phyloP scores from a whole-genome alignment of 2,329 filamentous ascomycete genomes.

The Thermothelomyces thermophilus region DNA sequence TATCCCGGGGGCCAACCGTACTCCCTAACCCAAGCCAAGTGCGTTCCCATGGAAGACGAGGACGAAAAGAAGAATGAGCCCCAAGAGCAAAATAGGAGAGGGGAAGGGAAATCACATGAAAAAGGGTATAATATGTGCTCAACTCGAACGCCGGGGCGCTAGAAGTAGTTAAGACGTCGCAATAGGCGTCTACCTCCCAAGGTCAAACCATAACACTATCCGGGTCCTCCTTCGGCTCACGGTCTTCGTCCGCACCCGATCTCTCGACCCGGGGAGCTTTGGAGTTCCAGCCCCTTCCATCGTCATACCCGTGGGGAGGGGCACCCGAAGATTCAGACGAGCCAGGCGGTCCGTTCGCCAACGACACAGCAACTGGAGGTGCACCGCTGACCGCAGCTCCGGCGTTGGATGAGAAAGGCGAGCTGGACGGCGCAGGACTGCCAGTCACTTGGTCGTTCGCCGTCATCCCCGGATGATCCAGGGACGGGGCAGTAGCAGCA shows the following conservation, averaged over 20 bases:
- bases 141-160: not conserved
- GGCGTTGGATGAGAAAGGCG: not conserved
- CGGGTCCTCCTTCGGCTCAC: not conserved
- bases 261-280: too few relatives aligned
- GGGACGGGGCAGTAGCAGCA: not conserved
- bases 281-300: too few relatives aligned
- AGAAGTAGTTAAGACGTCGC: not conserved
- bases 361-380: not conserved
- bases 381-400: not conserved
- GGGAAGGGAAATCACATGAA: not conserved
- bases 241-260: too few relatives aligned
- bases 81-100: not conserved
- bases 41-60: not conserved
- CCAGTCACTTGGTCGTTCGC: not conserved
- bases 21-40: not conserved
- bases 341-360: too few relatives aligned
- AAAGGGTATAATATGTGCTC: not conserved
- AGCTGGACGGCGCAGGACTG: not conserved
- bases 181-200: not conserved
- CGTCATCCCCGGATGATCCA: not conserved
- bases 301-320: too few relatives aligned
- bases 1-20: not conserved
- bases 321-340: too few relatives aligned
- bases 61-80: not conserved
- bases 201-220: not conserved